Conservation (phyloP, 2,329 filamentous ascomycete species). For the Aspergillus fischeri region DNA sequence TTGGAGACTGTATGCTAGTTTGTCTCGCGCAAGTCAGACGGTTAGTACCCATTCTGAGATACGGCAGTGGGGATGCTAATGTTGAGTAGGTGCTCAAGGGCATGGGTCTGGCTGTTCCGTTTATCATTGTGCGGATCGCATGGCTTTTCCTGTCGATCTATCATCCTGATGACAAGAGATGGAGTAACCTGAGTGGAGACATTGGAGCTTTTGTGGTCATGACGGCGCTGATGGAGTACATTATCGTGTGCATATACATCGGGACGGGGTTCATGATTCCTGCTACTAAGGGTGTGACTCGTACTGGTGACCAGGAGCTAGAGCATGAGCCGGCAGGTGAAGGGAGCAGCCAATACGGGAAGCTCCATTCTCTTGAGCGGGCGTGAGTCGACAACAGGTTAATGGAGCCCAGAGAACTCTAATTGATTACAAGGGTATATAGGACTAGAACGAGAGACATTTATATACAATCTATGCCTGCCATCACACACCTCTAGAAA, state of each 20-base stretch:
- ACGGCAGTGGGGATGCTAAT: not conserved
- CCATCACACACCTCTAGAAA: conserved; percentile 5
- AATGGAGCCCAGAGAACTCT: too few species aligned
- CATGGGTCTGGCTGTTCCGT: conserved; percentile 15
- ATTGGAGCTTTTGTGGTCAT: conserved; percentile 20
- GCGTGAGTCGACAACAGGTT: too few species aligned
- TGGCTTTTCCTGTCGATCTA: conserved; percentile 22
- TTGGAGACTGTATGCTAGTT: conserved; percentile 9
- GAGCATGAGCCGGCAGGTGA: too few species aligned
- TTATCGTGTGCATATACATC: conserved; percentile 15
- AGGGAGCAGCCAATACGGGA: not conserved
- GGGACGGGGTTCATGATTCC: conserved; percentile 13
- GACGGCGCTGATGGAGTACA: conserved; percentile 19
- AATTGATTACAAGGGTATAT: conserved; percentile 17
- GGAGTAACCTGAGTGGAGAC: conserved; percentile 17
- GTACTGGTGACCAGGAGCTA: not conserved
- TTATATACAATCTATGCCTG: not conserved
- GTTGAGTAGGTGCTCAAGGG: conserved; percentile 11
- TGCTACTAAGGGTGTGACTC: not conserved
- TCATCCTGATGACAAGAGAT: conserved; percentile 8
- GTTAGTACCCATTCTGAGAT: conserved; percentile 6
- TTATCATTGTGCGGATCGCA: conserved; percentile 18
- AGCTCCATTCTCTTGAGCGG: not conserved
- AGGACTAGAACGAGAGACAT: conserved; percentile 20
- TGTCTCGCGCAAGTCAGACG: conserved; percentile 11